These are phyloP conservation scores for Trichoderma atroviride DNA, from an alignment of 2,329 filamentous ascomycete species.

Conservation along the genomic window DNA sequence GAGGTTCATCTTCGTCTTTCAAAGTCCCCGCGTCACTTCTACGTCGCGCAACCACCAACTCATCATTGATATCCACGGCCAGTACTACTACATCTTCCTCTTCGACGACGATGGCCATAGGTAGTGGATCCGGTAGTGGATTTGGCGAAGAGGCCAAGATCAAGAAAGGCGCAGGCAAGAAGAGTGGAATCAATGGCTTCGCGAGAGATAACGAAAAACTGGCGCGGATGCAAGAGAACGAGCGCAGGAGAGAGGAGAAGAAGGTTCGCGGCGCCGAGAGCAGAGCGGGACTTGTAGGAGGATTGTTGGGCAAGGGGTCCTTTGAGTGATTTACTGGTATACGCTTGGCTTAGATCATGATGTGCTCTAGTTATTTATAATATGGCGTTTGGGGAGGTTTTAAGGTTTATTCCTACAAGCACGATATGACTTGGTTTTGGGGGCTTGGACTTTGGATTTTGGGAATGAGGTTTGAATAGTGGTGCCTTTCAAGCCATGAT, in stretches of 20 bases:
- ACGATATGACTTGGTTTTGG: neutral
- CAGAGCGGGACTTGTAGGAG: constrained; percentile 59
- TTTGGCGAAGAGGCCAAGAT: constrained; percentile 57
- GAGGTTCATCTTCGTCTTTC: constrained; percentile 52
- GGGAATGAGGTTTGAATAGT: neutral
- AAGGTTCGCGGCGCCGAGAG: constrained; percentile 61
- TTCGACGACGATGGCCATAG: constrained; percentile 39
- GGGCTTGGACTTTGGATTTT: constrained; percentile 8
- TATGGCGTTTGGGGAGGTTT: neutral
- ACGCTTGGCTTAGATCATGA: neutral
- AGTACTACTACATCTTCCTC: constrained; percentile 34
- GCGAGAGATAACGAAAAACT: constrained; percentile 61
- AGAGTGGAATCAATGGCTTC: constrained; percentile 63
- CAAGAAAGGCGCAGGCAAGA: constrained; percentile 62
- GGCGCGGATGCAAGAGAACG: constrained; percentile 57
- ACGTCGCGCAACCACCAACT: constrained; percentile 72
- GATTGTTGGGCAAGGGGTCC: constrained; percentile 58
- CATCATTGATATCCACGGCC: constrained; percentile 46
- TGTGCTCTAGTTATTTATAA: neutral
- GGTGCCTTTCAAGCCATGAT: neutral
- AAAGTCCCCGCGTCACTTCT: constrained; percentile 72
- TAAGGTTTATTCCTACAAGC: neutral
- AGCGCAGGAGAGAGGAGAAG: constrained; percentile 60
- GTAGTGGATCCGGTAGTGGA: constrained; percentile 41
- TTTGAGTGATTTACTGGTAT: constrained; percentile 37